Base-by-base conservation (phyloP, 257 asterid species). In the Rehmannia glutinosa region DNA sequence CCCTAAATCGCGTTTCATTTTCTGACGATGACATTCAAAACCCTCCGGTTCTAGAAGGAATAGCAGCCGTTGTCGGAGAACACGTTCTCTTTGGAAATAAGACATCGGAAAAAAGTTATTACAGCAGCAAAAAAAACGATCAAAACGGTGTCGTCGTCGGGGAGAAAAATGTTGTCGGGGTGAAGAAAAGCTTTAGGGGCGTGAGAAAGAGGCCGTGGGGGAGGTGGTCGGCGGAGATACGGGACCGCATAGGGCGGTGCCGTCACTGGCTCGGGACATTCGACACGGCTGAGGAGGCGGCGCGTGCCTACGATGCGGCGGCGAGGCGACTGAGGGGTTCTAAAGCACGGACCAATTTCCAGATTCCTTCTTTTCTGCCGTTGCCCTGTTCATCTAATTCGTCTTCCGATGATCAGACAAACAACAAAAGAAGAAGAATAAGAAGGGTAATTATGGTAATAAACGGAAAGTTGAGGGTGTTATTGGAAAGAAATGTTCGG, bases 141-240 rank as follows among this genome's bases (percentile, higher is more conserved):
- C n/a, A n/a, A n/a, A n/a, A 13, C 19, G 59, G 19, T 13, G 57
- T 5, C 20, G 51, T 7, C 8, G 39, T 3, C 35, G 47, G 51
- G 4, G 66, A 33, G 0, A 54, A 36, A 2, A 11, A 5, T 21
- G 64, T 1, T 30, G 8, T 23, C 13, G 62, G 63, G 5, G 74
- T 46, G 75, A 78, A 77, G 33, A 77, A 60, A 46, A 81, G 71
- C 46, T 91, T 88, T 9, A 60, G 97, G 59, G 97, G 96, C 0
- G 97, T 90, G 55, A 67, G 95, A 38, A 82, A 82, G 81, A 63
- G 97, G 91, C 97, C 96, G 5, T 87, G 97, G 97, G 97, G 96
- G 75, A 70, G 96, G 70, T 90, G 88, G 88, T 90, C 96, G 9
- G 97, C 96, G 1, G 97, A 90, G 87, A 90, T 90, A 23, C 88